Evolutionary conservation across 2,329 filamentous ascomycete genomes (phyloP).

Genomic region (Arthrobotrys entomopaga): DNA sequence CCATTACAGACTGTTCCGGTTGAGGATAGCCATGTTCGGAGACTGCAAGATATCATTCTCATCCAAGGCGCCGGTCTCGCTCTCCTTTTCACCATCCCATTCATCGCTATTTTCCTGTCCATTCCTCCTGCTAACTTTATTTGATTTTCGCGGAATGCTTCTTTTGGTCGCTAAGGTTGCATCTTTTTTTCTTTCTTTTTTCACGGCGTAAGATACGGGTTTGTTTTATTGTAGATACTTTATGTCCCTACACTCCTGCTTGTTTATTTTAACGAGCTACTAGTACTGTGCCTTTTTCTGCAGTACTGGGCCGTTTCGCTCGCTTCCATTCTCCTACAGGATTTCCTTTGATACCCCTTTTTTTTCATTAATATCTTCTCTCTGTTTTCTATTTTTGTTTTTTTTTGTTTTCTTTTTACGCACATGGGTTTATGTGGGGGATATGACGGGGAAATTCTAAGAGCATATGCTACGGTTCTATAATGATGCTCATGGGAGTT

Average conservation of each 20-base stretch:
- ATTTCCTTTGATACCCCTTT: constrained; percentile 4
- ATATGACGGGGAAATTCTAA: background rate
- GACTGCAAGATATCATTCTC: constrained; percentile 43
- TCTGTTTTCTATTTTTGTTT: background rate
- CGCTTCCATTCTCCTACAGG: background rate
- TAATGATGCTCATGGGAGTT: background rate
- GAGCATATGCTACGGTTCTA: constrained; percentile 9
- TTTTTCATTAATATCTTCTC: background rate
- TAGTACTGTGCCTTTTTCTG: background rate
- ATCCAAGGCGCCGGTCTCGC: constrained; percentile 37
- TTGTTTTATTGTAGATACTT: background rate
- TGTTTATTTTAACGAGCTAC: no score
- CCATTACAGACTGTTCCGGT: constrained; percentile 34
- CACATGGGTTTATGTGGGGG: background rate
- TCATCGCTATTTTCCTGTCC: constrained; percentile 37
- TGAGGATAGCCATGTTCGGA: constrained; percentile 35
- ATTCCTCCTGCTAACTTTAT: constrained; percentile 34
- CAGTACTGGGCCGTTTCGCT: background rate
- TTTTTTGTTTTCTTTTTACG: background rate
- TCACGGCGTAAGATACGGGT: background rate
- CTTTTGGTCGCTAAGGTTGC: no score
- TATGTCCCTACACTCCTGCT: no score
- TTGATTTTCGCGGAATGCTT: constrained; percentile 5
- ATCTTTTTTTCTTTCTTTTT: background rate
- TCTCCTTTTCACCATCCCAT: constrained; percentile 41